Conservation (phyloP, 768 basidiomycete genomes). For the Mycena olivaceomarginata region DNA sequence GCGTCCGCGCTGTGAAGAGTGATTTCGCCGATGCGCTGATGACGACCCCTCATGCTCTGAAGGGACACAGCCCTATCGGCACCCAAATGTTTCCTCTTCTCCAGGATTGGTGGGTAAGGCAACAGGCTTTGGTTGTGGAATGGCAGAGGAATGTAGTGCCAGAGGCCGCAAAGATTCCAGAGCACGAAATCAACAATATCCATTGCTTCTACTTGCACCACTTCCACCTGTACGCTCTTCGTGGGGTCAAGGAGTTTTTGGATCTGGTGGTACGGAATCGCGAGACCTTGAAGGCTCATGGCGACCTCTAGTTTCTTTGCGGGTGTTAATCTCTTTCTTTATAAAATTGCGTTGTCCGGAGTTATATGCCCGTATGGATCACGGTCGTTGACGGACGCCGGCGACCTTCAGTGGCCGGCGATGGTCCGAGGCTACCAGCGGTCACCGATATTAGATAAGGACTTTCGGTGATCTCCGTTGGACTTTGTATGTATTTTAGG, state of each 20-base stretch:
- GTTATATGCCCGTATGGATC: too few species aligned
- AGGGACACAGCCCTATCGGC: neutral
- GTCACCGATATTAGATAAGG: neutral
- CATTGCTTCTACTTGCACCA: neutral
- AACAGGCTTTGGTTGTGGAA: neutral
- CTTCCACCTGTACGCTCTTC: slow-evolving; percentile 18
- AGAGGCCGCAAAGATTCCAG: neutral
- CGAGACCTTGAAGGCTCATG: neutral
- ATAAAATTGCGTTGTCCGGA: too few species aligned
- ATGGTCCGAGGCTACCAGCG: neutral
- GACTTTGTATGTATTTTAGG: neutral
- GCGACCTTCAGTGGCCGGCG: too few species aligned
- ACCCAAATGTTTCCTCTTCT: neutral
- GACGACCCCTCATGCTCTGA: neutral
- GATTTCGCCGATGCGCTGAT: neutral
- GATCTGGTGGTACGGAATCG: neutral
- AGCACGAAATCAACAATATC: too few species aligned
- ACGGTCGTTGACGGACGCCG: too few species aligned
- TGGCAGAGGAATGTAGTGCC: neutral
- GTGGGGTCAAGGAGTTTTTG: slow-evolving; percentile 21
- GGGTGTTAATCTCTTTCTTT: too few species aligned
- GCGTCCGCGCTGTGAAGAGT: neutral
- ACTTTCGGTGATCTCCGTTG: neutral
- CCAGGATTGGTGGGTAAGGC: neutral
- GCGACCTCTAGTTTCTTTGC: too few species aligned